phyloP scores from a whole-genome alignment of 305 asterid genomes.

The Fraxinus angustifolia region DNA sequence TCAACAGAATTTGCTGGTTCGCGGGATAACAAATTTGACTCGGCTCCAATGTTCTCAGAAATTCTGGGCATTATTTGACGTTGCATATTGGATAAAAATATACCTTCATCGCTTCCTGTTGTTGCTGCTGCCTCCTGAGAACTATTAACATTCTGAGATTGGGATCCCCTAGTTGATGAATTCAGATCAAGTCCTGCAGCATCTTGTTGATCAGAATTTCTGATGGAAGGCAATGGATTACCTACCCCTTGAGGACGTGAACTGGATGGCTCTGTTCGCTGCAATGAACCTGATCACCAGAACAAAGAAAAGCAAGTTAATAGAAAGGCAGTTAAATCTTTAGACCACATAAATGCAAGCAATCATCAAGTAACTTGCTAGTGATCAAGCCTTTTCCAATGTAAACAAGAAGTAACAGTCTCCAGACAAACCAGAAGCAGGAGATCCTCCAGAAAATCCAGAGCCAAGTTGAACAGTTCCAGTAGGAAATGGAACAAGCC shows the following conservation, averaged over 20 bases:
- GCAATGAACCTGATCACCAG: slow-evolving; percentile 46
- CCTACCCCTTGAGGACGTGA: slow-evolving; percentile 51
- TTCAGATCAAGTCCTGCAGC: slow-evolving; percentile 31
- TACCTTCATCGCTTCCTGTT: slow-evolving; percentile 44
- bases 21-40: slow-evolving; percentile 19
- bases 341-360: not conserved
- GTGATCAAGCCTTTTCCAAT: slow-evolving; percentile 6
- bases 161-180: slow-evolving; percentile 44
- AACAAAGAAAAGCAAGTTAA: slow-evolving; percentile 4
- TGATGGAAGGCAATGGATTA: slow-evolving; percentile 35
- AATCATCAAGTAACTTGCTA: not conserved
- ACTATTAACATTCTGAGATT: not conserved
- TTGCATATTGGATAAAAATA: slow-evolving; percentile 40
- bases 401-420: not conserved
- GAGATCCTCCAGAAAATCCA: slow-evolving; percentile 57
- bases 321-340: not conserved
- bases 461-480: slow-evolving; percentile 58
- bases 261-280: slow-evolving; percentile 60
- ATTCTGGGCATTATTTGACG: slow-evolving; percentile 53
- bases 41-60: slow-evolving; percentile 32
- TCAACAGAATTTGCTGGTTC: slow-evolving; percentile 35
- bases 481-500: slow-evolving; percentile 57
- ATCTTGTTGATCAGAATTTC: slow-evolving; percentile 43
- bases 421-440: slow-evolving; percentile 37
- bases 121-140: not conserved